Evolutionary conservation across 305 asterid genomes (phyloP), one percentile per base, ranked within the genome.

Genomic region (Solanum chacoense): DNA sequence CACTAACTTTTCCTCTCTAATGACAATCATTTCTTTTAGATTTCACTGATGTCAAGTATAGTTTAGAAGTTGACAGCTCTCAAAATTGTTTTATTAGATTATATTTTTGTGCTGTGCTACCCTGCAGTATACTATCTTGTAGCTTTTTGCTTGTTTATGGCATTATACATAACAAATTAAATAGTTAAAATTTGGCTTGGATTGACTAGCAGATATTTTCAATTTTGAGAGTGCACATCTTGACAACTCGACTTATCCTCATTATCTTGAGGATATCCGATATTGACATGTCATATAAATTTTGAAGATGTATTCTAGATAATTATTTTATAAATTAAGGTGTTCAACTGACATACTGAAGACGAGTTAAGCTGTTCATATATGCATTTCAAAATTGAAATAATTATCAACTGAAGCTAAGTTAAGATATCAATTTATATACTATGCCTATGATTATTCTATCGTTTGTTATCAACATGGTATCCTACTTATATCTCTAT

Each of bases 21-120:
- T 89, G 73, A 84, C 78, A 86, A 93, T 90, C 69, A 91, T 92
- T 91, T 88, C 84, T 89, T 74, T 76, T 28, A 71, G 91, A 90
- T 88, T 87, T 83, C 67, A 81, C 86, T 91, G 93, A 91, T 91
- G 95, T 93, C 90, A 92, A 93, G 91, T 91, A 90, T 88, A 90
- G 92, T 90, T 90, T 26, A 29, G 91, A 91, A 87, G 89, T 87
- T 45, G 94, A 93, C 93, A 79, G 90, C 89, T 91, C 93, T 93
- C 75, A 88, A 89, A 87, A 89, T 36, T 32, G 6, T 75, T 55
- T 36, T 73, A 79, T 42, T 24, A 22, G 29, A 81, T 45, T 45
- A 29, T 81, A 29, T 81, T 45, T 26, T 38, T 29, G 45, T 90
- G 45, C 55, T 35, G 42, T 28, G 59, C 67, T 88, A 88, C 67